Evolutionary conservation across 2,329 filamentous ascomycete species (phyloP).

Genomic region (Cytospora piceicola): DNA sequence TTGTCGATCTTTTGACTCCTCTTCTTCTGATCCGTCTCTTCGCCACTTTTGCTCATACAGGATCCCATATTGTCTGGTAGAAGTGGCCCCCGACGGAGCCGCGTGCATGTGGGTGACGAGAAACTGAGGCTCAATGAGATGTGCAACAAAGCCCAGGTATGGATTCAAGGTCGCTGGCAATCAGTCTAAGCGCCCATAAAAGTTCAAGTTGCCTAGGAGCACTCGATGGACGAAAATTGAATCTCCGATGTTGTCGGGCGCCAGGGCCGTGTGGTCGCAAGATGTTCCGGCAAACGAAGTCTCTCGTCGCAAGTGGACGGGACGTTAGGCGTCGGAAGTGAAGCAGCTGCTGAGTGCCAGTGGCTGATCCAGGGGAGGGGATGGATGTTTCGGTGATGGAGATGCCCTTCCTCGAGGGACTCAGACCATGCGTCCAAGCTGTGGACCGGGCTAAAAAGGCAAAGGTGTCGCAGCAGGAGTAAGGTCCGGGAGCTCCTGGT

Average conservation of each 20-base stretch:
- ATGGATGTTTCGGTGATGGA: slow-evolving; percentile 14
- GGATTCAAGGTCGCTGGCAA: slow-evolving; percentile 18
- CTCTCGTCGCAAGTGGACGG: slow-evolving; percentile 14
- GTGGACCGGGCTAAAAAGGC: slow-evolving; percentile 12
- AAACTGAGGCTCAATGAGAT: slow-evolving; percentile 8
- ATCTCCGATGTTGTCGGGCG: neutral
- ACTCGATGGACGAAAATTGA: slow-evolving; percentile 4
- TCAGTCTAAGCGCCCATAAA: slow-evolving; percentile 27
- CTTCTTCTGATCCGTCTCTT: slow-evolving; percentile 92
- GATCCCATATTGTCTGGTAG: slow-evolving; percentile 71
- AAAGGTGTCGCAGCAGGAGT: slow-evolving; percentile 8
- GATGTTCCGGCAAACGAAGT: slow-evolving; percentile 9
- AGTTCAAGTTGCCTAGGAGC: slow-evolving; percentile 6
- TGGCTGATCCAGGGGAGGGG: slow-evolving; percentile 15
- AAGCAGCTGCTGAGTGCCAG: slow-evolving; percentile 18
- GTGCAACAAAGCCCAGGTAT: slow-evolving; percentile 20
- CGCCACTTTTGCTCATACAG: slow-evolving; percentile 87
- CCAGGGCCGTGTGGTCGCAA: slow-evolving; percentile 12
- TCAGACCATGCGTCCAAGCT: slow-evolving; percentile 23
- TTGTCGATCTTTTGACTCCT: slow-evolving; percentile 95
- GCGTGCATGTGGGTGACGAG: slow-evolving; percentile 27
- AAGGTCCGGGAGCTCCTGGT: slow-evolving; percentile 17
- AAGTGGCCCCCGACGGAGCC: slow-evolving; percentile 28
- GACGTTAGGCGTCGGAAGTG: neutral
- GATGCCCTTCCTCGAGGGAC: slow-evolving; percentile 11